A percentile compares a stretch with the other conserved stretches of the same genome.
Evolutionary conservation across 495 filamentous ascomycete genomes (phyloP).

Genomic region (Xylaria scruposa): DNA sequence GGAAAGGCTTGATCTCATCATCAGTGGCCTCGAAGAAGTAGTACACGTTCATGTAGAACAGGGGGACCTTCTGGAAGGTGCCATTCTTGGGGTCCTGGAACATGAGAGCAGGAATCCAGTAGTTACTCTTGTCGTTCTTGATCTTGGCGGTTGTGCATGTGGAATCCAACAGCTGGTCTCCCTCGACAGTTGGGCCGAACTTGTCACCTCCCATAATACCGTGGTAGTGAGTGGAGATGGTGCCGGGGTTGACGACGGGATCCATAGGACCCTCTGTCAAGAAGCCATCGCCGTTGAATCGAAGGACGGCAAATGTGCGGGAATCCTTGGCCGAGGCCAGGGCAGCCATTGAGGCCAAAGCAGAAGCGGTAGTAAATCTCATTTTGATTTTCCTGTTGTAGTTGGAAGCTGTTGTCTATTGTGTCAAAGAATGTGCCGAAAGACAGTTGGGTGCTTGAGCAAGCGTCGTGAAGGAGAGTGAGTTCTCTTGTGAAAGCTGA

Average conservation of each 20-base stretch:
- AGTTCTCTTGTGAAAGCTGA: conserved; percentile 28
- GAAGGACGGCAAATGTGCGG: conserved; percentile 54
- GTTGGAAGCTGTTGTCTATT: conserved; percentile 22
- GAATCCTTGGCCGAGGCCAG: conserved; percentile 43
- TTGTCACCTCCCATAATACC: conserved; percentile 73
- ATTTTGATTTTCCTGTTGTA: conserved; percentile 30
- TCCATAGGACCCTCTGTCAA: conserved; percentile 67
- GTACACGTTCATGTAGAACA: conserved; percentile 69
- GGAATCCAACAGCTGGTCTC: conserved; percentile 62
- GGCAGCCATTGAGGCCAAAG: conserved; percentile 40
- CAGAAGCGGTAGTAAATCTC: conserved; percentile 36
- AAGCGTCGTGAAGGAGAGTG: conserved; percentile 17
- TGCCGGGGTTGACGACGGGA: conserved; percentile 68
- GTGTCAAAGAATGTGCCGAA: conserved; percentile 11
- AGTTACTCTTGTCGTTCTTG: conserved; percentile 73
- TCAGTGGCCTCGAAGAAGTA: conserved; percentile 68
- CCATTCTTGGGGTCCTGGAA: conserved; percentile 66
- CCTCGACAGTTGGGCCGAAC: conserved; percentile 69
- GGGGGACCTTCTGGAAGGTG: conserved; percentile 66
- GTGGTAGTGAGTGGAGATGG: conserved; percentile 67
- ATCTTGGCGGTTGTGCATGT: conserved; percentile 71
- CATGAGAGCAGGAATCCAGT: conserved; percentile 78
- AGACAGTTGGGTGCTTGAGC: conserved; percentile 6
- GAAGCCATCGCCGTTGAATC: conserved; percentile 51
- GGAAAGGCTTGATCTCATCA: conserved; percentile 70